Evolutionary conservation across 129 eudicot genomes (phyloP).

Genomic region (Dittrichia graveolens): DNA sequence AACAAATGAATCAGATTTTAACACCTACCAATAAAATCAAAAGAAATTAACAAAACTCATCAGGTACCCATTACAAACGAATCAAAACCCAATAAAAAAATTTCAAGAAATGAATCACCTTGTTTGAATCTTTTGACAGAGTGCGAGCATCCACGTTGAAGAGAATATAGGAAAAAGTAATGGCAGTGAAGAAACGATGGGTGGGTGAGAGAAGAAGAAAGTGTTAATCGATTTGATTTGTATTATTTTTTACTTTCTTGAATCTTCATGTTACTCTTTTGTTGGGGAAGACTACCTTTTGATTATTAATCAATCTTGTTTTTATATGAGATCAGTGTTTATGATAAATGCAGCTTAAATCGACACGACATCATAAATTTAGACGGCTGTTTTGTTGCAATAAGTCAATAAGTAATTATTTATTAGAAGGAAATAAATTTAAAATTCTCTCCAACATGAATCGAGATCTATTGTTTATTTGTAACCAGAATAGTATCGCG

Average conservation of each 20-base stretch:
- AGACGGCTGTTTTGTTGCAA: slow-evolving; percentile 39
- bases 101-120: slow-evolving; percentile 33
- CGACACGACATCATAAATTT: slow-evolving; percentile 35
- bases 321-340: slow-evolving; percentile 9
- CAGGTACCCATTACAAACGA: slow-evolving; percentile 23
- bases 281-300: slow-evolving; percentile 22
- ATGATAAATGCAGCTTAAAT: slow-evolving; percentile 27
- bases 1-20: slow-evolving; percentile 12
- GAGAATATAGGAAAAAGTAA: slow-evolving; percentile 8
- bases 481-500: neutral
- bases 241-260: slow-evolving; percentile 17
- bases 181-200: slow-evolving; percentile 17
- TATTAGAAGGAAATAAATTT: neutral
- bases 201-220: slow-evolving; percentile 20
- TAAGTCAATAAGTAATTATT: neutral
- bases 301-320: neutral
- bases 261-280: slow-evolving; percentile 38
- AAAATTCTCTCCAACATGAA: neutral
- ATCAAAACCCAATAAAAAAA: slow-evolving; percentile 27
- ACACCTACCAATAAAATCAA: neutral
- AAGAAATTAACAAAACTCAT: slow-evolving; percentile 15
- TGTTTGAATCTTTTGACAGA: slow-evolving; percentile 29
- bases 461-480: neutral
- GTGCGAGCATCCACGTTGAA: slow-evolving; percentile 28
- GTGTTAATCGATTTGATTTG: slow-evolving; percentile 28